Evolutionary conservation across 2,329 filamentous ascomycete genomes (phyloP).

Genomic region (Cladosporium halotolerans): DNA sequence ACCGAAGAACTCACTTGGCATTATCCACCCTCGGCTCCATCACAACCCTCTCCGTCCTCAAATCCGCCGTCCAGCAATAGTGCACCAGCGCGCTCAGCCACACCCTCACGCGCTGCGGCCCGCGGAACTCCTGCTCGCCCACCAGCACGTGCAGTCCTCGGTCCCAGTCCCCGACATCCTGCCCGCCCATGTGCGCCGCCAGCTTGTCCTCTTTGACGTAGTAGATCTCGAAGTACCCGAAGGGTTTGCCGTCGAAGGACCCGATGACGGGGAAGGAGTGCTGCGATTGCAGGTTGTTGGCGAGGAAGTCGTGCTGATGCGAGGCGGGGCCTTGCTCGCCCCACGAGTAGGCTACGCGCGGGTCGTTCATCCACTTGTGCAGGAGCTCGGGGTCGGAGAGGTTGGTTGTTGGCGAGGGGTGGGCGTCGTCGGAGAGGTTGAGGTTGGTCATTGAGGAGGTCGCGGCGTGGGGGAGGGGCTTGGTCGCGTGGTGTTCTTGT

Average conservation of each 20-base stretch:
- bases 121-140: constrained; percentile 86
- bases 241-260: constrained; percentile 89
- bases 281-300: constrained; percentile 54
- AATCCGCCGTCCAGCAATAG: constrained; percentile 70
- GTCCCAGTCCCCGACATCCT: constrained; percentile 68
- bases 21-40: constrained; percentile 92
- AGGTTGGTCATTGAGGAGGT: constrained; percentile 2
- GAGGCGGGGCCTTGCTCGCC: constrained; percentile 53
- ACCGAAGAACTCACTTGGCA: constrained; percentile 56
- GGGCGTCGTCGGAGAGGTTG: constrained; percentile 5
- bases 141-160: constrained; percentile 82
- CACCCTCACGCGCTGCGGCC: constrained; percentile 63
- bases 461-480: background rate
- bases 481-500: background rate
- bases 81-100: constrained; percentile 89
- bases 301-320: constrained; percentile 63
- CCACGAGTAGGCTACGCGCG: constrained; percentile 82
- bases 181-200: constrained; percentile 58
- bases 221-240: constrained; percentile 96
- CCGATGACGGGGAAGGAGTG: constrained; percentile 89
- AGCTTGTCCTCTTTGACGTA: constrained; percentile 92
- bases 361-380: constrained; percentile 81
- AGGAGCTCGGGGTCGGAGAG: constrained; percentile 62
- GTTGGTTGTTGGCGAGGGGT: background rate
- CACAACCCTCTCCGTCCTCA: constrained; percentile 73